Evolutionary conservation across 768 basidiomycete species (phyloP).

Genomic region (Lanmaoa pseudosensibilis): DNA sequence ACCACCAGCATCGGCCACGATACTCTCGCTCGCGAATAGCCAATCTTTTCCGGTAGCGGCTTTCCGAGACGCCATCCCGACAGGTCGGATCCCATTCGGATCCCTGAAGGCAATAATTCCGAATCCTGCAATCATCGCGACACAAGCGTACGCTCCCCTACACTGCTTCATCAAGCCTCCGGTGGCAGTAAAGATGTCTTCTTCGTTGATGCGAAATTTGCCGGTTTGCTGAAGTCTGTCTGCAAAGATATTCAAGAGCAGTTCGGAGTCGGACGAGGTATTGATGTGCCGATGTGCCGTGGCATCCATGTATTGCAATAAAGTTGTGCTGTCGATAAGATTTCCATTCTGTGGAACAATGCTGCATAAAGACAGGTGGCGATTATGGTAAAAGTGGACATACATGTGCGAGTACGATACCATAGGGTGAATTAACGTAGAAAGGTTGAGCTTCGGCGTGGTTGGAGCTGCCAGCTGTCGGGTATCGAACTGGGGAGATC

Average conservation of each 20-base stretch:
- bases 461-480: constrained; percentile 95
- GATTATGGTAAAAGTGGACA: constrained; percentile 27
- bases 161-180: constrained; percentile 85
- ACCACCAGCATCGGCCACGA: constrained; percentile 91
- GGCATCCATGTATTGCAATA: constrained; percentile 94
- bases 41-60: constrained; percentile 70
- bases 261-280: constrained; percentile 96
- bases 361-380: constrained; percentile 1
- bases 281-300: constrained; percentile 98
- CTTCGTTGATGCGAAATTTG: constrained; percentile 99
- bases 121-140: constrained; percentile 99
- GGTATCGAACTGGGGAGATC: constrained; percentile 70
- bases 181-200: constrained; percentile 96
- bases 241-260: constrained; percentile 96
- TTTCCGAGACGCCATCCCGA: constrained; percentile 79
- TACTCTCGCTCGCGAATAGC: constrained; percentile 91
- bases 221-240: constrained; percentile 97
- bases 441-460: constrained; percentile 98
- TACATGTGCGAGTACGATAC: constrained; percentile 97
- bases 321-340: constrained; percentile 84
- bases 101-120: constrained; percentile 98
- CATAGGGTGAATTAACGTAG: constrained; percentile 99
- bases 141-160: constrained; percentile 94
- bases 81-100: constrained; percentile 94
- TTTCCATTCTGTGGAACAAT: constrained; percentile 80